These are phyloP conservation scores for Ceratocystis harringtonii DNA, from an alignment of 2,329 filamentous ascomycete species.

Conservation along the genomic window DNA sequence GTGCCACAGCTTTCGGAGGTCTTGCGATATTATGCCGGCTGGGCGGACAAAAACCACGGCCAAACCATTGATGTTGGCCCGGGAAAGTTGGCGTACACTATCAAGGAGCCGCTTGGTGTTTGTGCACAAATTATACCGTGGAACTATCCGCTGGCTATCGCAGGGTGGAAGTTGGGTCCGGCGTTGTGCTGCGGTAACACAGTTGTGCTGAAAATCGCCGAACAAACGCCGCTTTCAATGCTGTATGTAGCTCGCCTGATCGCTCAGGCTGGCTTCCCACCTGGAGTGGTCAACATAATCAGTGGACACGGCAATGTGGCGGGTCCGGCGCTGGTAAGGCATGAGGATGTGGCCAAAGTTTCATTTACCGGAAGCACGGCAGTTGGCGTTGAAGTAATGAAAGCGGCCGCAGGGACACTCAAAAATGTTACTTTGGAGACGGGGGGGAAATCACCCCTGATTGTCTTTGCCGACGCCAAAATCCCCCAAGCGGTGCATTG, in stretches of 20 bases:
- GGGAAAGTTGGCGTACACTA: conserved; percentile 59
- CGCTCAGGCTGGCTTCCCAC: conserved; percentile 55
- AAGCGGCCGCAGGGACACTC: conserved; percentile 43
- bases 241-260: conserved; percentile 48
- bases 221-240: conserved; percentile 46
- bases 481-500: conserved; percentile 47
- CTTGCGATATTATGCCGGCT: conserved; percentile 64
- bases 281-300: conserved; percentile 57
- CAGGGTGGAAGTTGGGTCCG: conserved; percentile 41
- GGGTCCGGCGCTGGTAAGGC: conserved; percentile 48
- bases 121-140: conserved; percentile 66
- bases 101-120: conserved; percentile 63
- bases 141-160: conserved; percentile 68
- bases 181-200: conserved; percentile 44
- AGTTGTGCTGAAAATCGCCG: conserved; percentile 43
- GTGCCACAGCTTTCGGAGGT: conserved; percentile 34
- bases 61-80: conserved; percentile 59
- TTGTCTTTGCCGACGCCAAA: conserved; percentile 47
- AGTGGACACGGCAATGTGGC: conserved; percentile 50
- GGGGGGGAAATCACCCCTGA: conserved; percentile 44
- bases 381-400: conserved; percentile 56
- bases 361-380: conserved; percentile 57
- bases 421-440: conserved; percentile 47
- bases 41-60: conserved; percentile 64
- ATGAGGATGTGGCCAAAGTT: conserved; percentile 52